These are phyloP conservation scores for Cryphonectria parasitica DNA, from an alignment of 2,329 filamentous ascomycete genomes.

Conservation along the genomic window DNA sequence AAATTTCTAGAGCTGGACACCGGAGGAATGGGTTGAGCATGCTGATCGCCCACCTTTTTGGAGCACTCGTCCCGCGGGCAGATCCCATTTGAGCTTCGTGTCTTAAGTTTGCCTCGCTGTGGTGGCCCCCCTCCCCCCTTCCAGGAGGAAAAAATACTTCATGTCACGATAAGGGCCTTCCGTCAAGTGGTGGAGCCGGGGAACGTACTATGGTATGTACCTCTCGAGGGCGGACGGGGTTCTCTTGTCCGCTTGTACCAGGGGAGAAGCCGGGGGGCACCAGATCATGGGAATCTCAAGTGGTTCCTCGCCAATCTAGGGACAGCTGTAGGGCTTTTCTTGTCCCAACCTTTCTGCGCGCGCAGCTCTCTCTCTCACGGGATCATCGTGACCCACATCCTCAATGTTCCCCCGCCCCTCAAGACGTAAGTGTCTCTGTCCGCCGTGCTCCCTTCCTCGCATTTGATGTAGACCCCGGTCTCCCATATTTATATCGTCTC, in stretches of 20 bases:
- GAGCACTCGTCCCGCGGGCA: slow-evolving; percentile 13
- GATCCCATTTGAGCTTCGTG: slow-evolving; percentile 15
- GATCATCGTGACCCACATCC: slow-evolving; percentile 23
- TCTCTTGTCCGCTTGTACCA: slow-evolving; percentile 6
- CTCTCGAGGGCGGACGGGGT: not conserved
- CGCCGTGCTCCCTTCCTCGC: slow-evolving; percentile 23
- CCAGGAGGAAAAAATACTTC: not conserved
- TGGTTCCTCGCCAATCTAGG: slow-evolving; percentile 10
- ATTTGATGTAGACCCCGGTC: slow-evolving; percentile 5
- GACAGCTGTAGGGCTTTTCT: not conserved
- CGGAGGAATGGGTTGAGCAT: slow-evolving; percentile 27
- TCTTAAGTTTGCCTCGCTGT: slow-evolving; percentile 5
- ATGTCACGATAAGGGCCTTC: slow-evolving; percentile 13
- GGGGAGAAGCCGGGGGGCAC: not conserved
- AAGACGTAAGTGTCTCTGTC: slow-evolving; percentile 25
- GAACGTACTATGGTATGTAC: slow-evolving; percentile 7
- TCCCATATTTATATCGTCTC: slow-evolving; percentile 22
- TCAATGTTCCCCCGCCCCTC: not conserved
- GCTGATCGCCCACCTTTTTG: slow-evolving; percentile 25
- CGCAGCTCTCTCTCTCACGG: slow-evolving; percentile 16
- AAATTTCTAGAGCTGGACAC: slow-evolving; percentile 18
- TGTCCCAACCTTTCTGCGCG: slow-evolving; percentile 12
- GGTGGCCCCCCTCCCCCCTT: too few relatives aligned
- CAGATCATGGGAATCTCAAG: not conserved
- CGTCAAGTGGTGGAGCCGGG: slow-evolving; percentile 9